Evolutionary conservation across 768 basidiomycete species (phyloP).

Genomic region (Hypholoma sublateritium): DNA sequence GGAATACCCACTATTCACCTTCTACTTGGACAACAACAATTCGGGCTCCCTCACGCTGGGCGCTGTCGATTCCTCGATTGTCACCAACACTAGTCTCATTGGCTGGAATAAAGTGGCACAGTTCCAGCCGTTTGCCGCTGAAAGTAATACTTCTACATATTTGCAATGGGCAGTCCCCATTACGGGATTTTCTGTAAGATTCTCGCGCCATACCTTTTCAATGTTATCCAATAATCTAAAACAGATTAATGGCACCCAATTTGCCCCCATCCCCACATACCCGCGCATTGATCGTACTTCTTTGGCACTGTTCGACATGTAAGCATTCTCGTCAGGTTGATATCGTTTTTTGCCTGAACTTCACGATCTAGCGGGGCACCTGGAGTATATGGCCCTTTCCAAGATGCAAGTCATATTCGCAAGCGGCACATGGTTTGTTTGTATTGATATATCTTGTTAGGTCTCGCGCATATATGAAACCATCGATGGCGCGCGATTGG

Average conservation of each 20-base stretch:
- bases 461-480: conserved; percentile 64
- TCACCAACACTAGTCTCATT: conserved; percentile 57
- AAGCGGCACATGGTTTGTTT: not conserved
- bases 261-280: conserved; percentile 65
- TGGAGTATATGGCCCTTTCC: conserved; percentile 76
- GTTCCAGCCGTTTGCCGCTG: conserved; percentile 62
- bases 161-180: conserved; percentile 75
- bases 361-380: conserved; percentile 53
- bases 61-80: conserved; percentile 73
- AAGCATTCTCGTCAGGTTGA: conserved; percentile 22
- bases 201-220: not conserved
- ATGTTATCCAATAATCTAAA: not conserved
- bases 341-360: not conserved
- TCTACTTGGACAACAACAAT: conserved; percentile 58
- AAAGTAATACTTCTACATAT: conserved; percentile 65
- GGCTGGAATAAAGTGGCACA: conserved; percentile 76
- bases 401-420: conserved; percentile 51
- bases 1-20: conserved; percentile 76
- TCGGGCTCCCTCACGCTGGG: conserved; percentile 69
- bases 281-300: conserved; percentile 53
- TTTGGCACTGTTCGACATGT: conserved; percentile 76
- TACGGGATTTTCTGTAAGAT: conserved; percentile 50
- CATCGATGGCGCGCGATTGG: conserved; percentile 65
- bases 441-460: conserved; percentile 31
- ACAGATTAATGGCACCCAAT: conserved; percentile 55